A percentile compares a stretch with the other conserved stretches of the same genome.
Evolutionary conservation across 139 green algal species (phyloP).

Genomic region (Edaphochlamys debaryana): DNA sequence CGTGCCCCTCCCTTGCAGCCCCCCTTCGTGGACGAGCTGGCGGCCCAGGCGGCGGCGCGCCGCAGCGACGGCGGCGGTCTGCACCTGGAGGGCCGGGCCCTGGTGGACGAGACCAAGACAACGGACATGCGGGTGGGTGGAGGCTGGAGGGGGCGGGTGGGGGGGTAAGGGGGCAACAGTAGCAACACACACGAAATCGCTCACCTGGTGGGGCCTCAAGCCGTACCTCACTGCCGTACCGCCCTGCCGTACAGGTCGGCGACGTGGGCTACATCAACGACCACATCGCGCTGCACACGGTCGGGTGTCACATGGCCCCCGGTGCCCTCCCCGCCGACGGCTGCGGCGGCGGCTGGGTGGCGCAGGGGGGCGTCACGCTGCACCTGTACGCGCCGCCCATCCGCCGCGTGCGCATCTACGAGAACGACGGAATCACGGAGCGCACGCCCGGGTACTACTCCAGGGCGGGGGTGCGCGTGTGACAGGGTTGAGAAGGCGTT

Average conservation of each 20-base stretch:
- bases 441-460: constrained; percentile 47
- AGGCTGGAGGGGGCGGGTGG: neutral
- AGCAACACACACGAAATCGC: no score
- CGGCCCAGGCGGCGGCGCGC: neutral
- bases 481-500: no score
- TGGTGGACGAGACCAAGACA: constrained; percentile 1
- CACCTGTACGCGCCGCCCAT: constrained; percentile 61
- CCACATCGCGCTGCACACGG: constrained; percentile 48
- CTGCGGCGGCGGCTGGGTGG: neutral
- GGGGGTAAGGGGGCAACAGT: neutral
- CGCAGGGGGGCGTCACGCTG: constrained; percentile 49
- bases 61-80: no score
- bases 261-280: constrained; percentile 58
- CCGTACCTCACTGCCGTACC: no score
- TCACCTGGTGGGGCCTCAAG: no score
- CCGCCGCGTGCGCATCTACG: constrained; percentile 52
- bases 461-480: constrained; percentile 16
- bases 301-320: constrained; percentile 24
- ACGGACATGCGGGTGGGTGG: constrained; percentile 10
- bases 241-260: no score
- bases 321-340: neutral
- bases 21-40: no score
- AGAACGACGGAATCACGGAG: constrained; percentile 30
- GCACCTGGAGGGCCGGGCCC: neutral
- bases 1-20: no score